Percentiles rank a stretch among this genome's conserved stretches.
Evolutionary conservation across 352 stramenopile genomes (phyloP).

Genomic region (Elongisporangium anandrum): DNA sequence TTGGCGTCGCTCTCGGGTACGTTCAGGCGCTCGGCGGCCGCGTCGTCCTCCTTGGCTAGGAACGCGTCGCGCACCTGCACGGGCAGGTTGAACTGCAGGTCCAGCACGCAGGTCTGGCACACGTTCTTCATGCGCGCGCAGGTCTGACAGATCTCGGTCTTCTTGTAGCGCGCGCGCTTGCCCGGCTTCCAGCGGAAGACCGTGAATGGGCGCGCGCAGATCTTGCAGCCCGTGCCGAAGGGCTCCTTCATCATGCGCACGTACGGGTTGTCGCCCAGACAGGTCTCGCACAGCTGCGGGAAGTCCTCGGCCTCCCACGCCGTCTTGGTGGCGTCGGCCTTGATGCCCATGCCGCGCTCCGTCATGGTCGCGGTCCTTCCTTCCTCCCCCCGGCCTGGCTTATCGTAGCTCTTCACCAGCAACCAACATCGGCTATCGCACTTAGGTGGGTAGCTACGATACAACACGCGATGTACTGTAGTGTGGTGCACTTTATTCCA

Average conservation of each 20-base stretch:
- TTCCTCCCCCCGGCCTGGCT: not conserved
- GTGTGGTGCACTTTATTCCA: not conserved
- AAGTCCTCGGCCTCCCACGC: conserved; percentile 95
- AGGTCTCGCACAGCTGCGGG: conserved; percentile 97
- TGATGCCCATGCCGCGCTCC: conserved; percentile 85
- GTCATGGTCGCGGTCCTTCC: conserved; percentile 33
- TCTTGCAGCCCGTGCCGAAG: conserved; percentile 97
- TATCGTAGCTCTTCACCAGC: too few species aligned
- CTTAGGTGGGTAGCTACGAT: not conserved
- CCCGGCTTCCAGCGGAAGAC: conserved; percentile 98
- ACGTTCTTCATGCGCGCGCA: conserved; percentile 99
- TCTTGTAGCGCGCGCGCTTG: conserved; percentile 97
- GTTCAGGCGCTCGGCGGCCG: conserved; percentile 38
- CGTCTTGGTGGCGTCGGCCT: conserved; percentile 84
- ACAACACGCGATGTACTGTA: not conserved
- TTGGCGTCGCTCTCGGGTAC: conserved; percentile 94
- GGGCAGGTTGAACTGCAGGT: conserved; percentile 97
- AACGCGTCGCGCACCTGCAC: conserved; percentile 94
- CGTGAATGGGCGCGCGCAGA: conserved; percentile 97
- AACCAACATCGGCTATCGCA: not conserved
- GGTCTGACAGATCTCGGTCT: conserved; percentile 96
- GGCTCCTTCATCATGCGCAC: conserved; percentile 98
- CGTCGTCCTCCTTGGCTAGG: conserved; percentile 40
- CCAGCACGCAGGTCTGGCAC: conserved; percentile 98
- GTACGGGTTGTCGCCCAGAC: conserved; percentile 98